Conservation (phyloP, 495 filamentous ascomycete genomes). For the Xylaria flabelliformis region DNA sequence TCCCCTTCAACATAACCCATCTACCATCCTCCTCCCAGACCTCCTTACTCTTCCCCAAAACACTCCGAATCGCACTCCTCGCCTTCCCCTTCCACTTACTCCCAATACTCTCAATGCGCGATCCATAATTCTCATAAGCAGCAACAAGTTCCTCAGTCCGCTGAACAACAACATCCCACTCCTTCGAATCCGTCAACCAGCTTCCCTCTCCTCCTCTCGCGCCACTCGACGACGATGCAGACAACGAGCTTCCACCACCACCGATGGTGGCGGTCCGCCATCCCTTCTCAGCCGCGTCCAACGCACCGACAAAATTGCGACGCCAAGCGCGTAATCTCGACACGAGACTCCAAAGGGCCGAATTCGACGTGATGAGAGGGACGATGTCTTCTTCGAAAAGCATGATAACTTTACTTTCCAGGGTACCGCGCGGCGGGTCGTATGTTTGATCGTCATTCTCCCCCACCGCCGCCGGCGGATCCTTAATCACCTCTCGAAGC, state of each 20-base stretch:
- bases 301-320: constrained; percentile 67
- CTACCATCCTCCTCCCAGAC: constrained; percentile 79
- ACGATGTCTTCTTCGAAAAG: constrained; percentile 74
- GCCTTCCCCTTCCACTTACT: constrained; percentile 85
- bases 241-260: constrained; percentile 39
- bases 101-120: constrained; percentile 57
- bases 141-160: constrained; percentile 69
- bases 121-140: constrained; percentile 70
- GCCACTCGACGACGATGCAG: constrained; percentile 2
- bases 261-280: constrained; percentile 74
- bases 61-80: constrained; percentile 76
- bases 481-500: constrained; percentile 67
- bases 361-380: constrained; percentile 82
- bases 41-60: constrained; percentile 82
- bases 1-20: constrained; percentile 68
- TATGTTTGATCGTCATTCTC: constrained; percentile 50
- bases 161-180: constrained; percentile 67
- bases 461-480: constrained; percentile 29
- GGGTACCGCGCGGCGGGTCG: constrained; percentile 52
- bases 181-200: constrained; percentile 53
- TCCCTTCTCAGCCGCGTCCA: constrained; percentile 85
- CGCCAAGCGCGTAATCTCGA: constrained; percentile 74
- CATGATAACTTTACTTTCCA: constrained; percentile 64
- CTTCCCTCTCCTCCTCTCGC: constrained; percentile 35
- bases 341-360: constrained; percentile 76